Percentiles rank a stretch among this genome's conserved stretches.
These are phyloP conservation scores for Macrolepiota albuminosa DNA, from an alignment of 768 basidiomycete genomes.

Conservation along the genomic window DNA sequence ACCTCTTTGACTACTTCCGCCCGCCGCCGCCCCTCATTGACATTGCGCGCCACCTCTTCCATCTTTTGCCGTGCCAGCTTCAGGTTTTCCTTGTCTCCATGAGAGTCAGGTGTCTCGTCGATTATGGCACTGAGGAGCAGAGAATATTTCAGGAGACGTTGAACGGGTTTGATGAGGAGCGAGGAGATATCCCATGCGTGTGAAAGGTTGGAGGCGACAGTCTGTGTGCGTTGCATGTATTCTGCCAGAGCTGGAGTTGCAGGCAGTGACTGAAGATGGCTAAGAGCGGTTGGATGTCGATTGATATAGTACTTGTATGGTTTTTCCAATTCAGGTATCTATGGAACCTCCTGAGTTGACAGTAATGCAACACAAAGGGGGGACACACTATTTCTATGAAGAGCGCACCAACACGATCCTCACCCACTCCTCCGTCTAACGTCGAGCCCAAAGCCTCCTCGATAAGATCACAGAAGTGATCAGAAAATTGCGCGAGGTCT, in stretches of 20 bases:
- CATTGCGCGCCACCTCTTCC: slow-evolving; percentile 68
- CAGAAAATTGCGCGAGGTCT: slow-evolving; percentile 70
- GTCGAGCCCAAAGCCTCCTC: slow-evolving; percentile 62
- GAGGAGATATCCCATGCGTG: slow-evolving; percentile 93
- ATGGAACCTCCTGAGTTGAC: slow-evolving; percentile 7
- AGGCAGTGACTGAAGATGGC: slow-evolving; percentile 46
- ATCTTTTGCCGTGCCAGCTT: slow-evolving; percentile 49
- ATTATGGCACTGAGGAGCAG: slow-evolving; percentile 76
- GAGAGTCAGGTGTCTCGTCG: slow-evolving; percentile 65
- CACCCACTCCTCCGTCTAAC: slow-evolving; percentile 59
- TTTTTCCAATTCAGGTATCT: slow-evolving; percentile 69
- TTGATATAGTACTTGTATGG: slow-evolving; percentile 81
- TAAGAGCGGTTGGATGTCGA: slow-evolving; percentile 68
- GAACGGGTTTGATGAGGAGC: slow-evolving; percentile 95
- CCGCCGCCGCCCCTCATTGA: slow-evolving; percentile 74
- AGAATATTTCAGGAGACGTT: slow-evolving; percentile 91
- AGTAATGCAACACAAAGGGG: slow-evolving; percentile 6
- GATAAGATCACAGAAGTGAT: slow-evolving; percentile 57
- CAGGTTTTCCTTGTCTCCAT: slow-evolving; percentile 61
- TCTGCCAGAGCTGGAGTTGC: slow-evolving; percentile 54
- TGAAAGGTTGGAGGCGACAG: slow-evolving; percentile 64
- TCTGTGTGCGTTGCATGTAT: slow-evolving; percentile 65
- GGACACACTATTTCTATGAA: slow-evolving; percentile 58
- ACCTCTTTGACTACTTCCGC: slow-evolving; percentile 79
- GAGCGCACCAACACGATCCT: slow-evolving; percentile 64